These are phyloP conservation scores for Trametes hirsuta DNA, from an alignment of 1,284 basidiomycete species.

Conservation along the genomic window DNA sequence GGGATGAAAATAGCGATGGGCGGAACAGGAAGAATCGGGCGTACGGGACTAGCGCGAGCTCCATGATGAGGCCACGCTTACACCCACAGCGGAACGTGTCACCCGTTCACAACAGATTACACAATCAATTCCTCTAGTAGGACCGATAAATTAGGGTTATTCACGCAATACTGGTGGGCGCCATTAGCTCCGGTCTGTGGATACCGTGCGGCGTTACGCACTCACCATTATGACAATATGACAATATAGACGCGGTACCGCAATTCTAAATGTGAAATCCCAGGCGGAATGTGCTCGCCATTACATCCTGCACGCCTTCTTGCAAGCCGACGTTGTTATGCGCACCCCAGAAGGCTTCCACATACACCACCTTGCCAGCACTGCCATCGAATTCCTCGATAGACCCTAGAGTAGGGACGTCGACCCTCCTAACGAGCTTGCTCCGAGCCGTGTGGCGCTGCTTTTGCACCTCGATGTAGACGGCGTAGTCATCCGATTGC, in stretches of 20 bases:
- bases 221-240: neutral
- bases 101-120: too few relatives aligned
- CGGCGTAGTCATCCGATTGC: slow-evolving; percentile 27
- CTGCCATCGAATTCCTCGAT: slow-evolving; percentile 55
- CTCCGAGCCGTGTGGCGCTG: slow-evolving; percentile 39
- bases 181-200: neutral
- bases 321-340: slow-evolving; percentile 69
- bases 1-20: too few relatives aligned
- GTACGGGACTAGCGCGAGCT: too few relatives aligned
- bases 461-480: slow-evolving; percentile 27
- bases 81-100: too few relatives aligned
- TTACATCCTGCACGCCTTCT: slow-evolving; percentile 75
- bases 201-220: neutral
- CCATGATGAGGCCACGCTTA: too few relatives aligned
- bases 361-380: slow-evolving; percentile 54
- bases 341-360: slow-evolving; percentile 65
- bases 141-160: too few relatives aligned
- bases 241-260: neutral
- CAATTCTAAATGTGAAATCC: neutral
- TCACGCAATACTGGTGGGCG: too few relatives aligned
- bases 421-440: slow-evolving; percentile 48
- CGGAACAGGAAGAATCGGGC: too few relatives aligned
- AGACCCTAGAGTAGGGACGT: slow-evolving; percentile 60
- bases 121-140: too few relatives aligned
- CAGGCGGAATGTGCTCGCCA: slow-evolving; percentile 53